phyloP scores from a whole-genome alignment of 2,329 filamentous ascomycete genomes.

The Scolecobasidium constrictum region DNA sequence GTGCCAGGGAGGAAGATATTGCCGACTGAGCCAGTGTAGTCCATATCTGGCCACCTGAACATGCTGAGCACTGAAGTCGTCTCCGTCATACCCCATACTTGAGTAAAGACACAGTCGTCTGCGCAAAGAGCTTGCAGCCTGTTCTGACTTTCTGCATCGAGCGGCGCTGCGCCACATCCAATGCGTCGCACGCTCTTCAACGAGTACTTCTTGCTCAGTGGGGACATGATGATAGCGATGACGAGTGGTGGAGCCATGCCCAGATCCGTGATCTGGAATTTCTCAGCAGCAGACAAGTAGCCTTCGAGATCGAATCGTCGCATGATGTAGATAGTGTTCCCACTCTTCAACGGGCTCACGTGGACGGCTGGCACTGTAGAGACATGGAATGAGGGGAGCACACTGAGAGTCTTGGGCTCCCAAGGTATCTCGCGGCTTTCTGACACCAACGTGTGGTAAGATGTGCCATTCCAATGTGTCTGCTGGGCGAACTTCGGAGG shows the following conservation, averaged over 20 bases:
- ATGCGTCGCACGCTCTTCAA: neutral
- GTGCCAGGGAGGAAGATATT: constrained; percentile 27
- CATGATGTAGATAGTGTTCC: neutral
- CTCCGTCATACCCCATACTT: constrained; percentile 18
- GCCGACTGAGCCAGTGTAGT: constrained; percentile 33
- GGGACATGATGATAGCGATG: neutral
- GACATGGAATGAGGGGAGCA: neutral
- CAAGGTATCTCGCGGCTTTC: neutral
- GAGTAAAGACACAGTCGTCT: neutral
- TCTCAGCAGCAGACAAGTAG: neutral
- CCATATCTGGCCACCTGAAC: constrained; percentile 27
- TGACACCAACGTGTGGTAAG: neutral
- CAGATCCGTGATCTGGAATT: neutral
- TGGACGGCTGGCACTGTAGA: neutral
- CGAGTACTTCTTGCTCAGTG: neutral
- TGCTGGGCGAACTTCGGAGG: constrained; percentile 17
- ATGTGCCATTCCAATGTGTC: neutral
- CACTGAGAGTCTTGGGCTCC: neutral
- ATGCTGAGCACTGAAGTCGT: constrained; percentile 29
- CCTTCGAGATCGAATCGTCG: neutral
- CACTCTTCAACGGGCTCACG: neutral
- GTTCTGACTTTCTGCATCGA: neutral
- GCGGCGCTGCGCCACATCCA: neutral
- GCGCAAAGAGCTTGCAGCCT: neutral
- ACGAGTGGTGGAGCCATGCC: neutral